Conservation (phyloP, 345 rosid species). For the Eucalyptus caleyi region DNA sequence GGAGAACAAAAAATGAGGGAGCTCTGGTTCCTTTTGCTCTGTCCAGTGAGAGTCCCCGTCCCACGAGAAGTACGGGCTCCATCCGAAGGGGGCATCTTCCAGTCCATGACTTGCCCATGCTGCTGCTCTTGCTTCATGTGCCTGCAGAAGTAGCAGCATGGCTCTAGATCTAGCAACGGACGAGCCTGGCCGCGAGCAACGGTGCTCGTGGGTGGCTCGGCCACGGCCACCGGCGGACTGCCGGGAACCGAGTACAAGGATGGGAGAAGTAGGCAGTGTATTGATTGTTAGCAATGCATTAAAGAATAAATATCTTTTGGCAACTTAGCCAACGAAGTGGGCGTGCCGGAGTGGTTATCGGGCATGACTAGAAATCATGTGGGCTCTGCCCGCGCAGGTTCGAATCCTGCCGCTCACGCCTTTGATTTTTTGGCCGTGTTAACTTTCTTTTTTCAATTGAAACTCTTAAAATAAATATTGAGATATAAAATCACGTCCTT, state of each 20-base stretch:
- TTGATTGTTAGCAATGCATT: too few relatives aligned
- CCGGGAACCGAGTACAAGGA: neutral
- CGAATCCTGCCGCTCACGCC: constrained; percentile 68
- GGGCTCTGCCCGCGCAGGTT: constrained; percentile 94
- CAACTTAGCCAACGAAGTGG: neutral
- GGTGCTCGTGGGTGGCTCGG: neutral
- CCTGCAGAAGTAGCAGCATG: neutral
- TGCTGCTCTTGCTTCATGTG: neutral
- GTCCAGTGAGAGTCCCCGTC: neutral
- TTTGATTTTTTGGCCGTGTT: accelerated
- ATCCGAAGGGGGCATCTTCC: neutral
- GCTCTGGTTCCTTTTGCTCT: neutral
- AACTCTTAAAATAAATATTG: neutral
- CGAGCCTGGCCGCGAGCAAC: neutral
- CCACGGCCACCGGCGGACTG: neutral
- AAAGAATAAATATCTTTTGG: too few relatives aligned
- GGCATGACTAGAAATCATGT: constrained; percentile 98
- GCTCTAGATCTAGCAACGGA: neutral
- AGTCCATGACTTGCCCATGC: neutral
- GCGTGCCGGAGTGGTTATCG: constrained; percentile 97
- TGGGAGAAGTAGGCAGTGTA: accelerated
- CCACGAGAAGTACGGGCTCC: neutral
- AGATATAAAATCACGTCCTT: neutral
- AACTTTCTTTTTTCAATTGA: neutral
- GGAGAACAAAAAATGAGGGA: neutral